phyloP scores from a whole-genome alignment of 2,329 filamentous ascomycete species.

The Pseudogymnoascus verrucosus region DNA sequence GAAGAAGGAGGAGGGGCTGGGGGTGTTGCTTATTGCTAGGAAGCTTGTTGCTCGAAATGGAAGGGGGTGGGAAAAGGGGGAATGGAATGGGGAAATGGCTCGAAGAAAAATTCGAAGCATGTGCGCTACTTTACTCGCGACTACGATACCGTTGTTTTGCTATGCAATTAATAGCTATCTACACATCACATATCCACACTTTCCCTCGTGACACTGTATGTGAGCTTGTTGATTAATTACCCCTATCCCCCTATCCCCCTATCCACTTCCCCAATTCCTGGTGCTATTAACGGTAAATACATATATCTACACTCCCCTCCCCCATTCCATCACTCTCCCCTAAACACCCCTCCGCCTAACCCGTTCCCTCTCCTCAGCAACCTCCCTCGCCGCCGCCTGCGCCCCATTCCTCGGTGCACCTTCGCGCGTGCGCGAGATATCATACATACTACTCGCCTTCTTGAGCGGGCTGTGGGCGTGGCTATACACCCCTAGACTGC shows the following conservation, averaged over 20 bases:
- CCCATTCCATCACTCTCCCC: no score
- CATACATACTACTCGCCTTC: slow-evolving; percentile 60
- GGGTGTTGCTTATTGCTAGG: no score
- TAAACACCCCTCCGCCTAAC: slow-evolving; percentile 16
- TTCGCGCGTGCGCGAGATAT: slow-evolving; percentile 39
- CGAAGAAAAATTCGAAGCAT: background rate
- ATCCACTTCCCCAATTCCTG: no score
- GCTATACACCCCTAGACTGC: slow-evolving; percentile 70
- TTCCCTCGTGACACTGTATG: background rate
- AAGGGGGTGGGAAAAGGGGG: background rate
- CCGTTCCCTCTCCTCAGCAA: slow-evolving; percentile 22
- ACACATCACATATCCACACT: no score
- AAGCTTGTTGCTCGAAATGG: no score
- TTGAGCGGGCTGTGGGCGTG: slow-evolving; percentile 78
- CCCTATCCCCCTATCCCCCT: background rate
- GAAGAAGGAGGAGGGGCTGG: no score
- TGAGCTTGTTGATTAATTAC: background rate
- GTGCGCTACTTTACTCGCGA: background rate
- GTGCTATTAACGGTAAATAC: background rate
- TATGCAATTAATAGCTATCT: background rate
- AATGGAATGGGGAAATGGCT: background rate
- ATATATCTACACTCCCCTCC: background rate
- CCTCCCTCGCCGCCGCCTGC: slow-evolving; percentile 45
- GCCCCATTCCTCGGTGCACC: slow-evolving; percentile 48
- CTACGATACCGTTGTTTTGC: background rate